Percentiles rank a stretch among this genome's conserved stretches.
Conservation (phyloP, 345 rosid genomes). For the Eucalyptus marginata region DNA sequence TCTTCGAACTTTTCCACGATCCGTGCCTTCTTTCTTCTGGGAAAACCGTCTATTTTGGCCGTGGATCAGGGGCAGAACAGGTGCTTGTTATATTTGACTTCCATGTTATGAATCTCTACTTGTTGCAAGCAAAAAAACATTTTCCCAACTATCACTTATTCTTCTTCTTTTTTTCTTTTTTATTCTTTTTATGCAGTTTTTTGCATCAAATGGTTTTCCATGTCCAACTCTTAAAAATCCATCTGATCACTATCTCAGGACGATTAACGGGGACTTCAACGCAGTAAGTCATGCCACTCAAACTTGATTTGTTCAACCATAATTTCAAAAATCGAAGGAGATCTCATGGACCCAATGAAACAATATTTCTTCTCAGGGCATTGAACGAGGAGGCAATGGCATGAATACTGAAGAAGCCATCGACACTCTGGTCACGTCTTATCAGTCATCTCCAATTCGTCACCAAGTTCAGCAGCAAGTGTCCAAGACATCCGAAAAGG, state of each 20-base stretch:
- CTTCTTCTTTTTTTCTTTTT: background rate
- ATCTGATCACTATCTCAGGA: slow-evolving; percentile 3
- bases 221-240: background rate
- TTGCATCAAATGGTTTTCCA: slow-evolving; percentile 22
- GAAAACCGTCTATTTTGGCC: slow-evolving; percentile 20
- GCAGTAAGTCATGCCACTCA: background rate
- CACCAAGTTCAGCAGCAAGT: slow-evolving; percentile 13
- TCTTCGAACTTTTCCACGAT: slow-evolving; percentile 25
- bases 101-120: background rate
- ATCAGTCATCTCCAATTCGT: slow-evolving; percentile 13
- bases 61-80: slow-evolving; percentile 12
- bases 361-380: slow-evolving; percentile 9
- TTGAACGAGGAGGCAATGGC: slow-evolving; percentile 15
- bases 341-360: background rate
- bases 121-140: background rate
- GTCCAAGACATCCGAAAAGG: slow-evolving; percentile 14
- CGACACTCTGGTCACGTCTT: slow-evolving; percentile 14
- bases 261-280: slow-evolving; percentile 34
- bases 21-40: slow-evolving; percentile 30
- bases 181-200: slow-evolving; percentile 18
- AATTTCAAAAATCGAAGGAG: background rate
- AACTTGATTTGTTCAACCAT: background rate
- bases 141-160: background rate
- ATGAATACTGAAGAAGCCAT: slow-evolving; percentile 25
- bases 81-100: background rate